Percentiles rank a stretch among this genome's conserved stretches.
These are phyloP conservation scores for Stachybotrys elegans DNA, from an alignment of 2,329 filamentous ascomycete genomes.

Conservation along the genomic window DNA sequence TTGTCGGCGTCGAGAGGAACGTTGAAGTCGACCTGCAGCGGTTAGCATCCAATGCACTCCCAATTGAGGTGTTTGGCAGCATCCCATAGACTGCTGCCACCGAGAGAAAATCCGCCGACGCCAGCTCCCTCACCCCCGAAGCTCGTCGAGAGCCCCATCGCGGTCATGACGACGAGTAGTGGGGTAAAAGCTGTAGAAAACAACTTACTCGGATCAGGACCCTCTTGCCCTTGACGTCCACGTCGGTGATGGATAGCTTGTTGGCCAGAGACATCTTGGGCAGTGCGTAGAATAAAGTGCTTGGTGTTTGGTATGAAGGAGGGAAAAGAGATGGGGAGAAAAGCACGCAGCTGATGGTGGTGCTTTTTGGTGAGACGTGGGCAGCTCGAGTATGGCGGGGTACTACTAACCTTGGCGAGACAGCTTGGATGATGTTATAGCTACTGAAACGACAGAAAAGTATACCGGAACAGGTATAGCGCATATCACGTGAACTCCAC, in stretches of 20 bases:
- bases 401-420: too few species aligned
- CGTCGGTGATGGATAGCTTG: constrained; percentile 95
- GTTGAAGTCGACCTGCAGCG: constrained; percentile 98
- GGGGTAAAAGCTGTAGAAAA: constrained; percentile 18
- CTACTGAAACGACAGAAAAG: too few species aligned
- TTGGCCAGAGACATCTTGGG: constrained; percentile 89
- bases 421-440: too few species aligned
- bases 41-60: too few species aligned
- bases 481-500: too few species aligned
- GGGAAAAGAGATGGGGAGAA: constrained; percentile 14
- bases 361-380: too few species aligned
- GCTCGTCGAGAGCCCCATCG: background rate
- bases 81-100: background rate
- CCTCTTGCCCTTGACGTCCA: constrained; percentile 96
- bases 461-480: too few species aligned
- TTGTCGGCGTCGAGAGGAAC: constrained; percentile 90
- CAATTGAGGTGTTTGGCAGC: too few species aligned
- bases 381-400: too few species aligned
- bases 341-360: constrained; percentile 6
- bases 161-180: constrained; percentile 13
- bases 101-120: background rate
- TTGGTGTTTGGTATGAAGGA: constrained; percentile 9
- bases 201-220: constrained; percentile 88
- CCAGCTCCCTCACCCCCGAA: background rate
- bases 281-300: constrained; percentile 4